Evolutionary conservation across 1,284 basidiomycete genomes (phyloP).

Genomic region (Farysia itapuensis): DNA sequence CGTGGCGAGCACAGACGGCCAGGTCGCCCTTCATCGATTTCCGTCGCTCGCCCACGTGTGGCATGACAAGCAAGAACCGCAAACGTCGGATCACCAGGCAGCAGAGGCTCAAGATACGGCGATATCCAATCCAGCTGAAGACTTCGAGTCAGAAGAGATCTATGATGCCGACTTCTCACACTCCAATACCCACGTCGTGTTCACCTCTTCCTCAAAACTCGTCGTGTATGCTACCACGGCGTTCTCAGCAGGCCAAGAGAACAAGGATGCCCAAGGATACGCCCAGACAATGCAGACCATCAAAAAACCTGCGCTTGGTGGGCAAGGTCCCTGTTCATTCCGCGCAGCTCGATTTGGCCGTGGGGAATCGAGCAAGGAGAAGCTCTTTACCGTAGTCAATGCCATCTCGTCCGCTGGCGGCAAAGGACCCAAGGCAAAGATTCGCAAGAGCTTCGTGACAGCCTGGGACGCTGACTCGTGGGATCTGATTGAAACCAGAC

Average conservation of each 20-base stretch:
- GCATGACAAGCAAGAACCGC: conserved; percentile 4
- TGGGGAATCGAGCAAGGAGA: conserved; percentile 26
- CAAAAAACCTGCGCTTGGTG: conserved; percentile 50
- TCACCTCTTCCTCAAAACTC: conserved; percentile 42
- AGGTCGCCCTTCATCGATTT: conserved; percentile 46
- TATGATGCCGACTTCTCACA: conserved; percentile 55
- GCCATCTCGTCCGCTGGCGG: conserved; percentile 27
- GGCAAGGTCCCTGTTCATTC: conserved; percentile 48
- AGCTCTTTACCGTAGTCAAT: conserved; percentile 53
- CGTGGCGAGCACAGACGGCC: conserved; percentile 47
- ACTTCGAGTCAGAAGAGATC: conserved; percentile 47
- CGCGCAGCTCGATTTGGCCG: conserved; percentile 43
- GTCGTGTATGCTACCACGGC: conserved; percentile 45
- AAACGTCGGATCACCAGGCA: conserved; percentile 5
- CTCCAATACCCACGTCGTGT: conserved; percentile 48
- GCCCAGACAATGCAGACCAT: conserved; percentile 48
- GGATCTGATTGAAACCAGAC: conserved; percentile 44
- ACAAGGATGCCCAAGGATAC: conserved; percentile 13
- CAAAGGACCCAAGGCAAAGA: conserved; percentile 41
- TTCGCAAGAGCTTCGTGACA: conserved; percentile 52
- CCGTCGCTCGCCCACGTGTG: conserved; percentile 44
- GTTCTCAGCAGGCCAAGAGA: conserved; percentile 8
- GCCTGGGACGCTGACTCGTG: conserved; percentile 55
- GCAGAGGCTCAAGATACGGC: conserved; percentile 33
- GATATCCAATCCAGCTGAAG: conserved; percentile 28